A percentile compares a stretch with the other conserved stretches of the same genome.
These are phyloP conservation scores for Alopecurus myosuroides DNA, from an alignment of 176 grass and related monocot genomes.

Conservation along the genomic window DNA sequence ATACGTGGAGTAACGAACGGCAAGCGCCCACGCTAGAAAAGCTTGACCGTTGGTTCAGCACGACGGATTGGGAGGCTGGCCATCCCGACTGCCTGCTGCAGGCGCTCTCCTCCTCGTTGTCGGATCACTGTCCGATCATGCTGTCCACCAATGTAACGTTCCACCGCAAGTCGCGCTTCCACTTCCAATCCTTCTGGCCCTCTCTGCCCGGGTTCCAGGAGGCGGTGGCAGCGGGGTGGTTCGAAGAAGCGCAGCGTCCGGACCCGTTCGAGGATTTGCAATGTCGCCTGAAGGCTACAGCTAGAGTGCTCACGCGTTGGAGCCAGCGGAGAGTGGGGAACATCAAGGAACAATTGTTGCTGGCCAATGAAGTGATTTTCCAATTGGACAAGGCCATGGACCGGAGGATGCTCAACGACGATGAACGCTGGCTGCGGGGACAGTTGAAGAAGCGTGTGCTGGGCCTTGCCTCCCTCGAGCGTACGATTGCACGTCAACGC, in stretches of 20 bases:
- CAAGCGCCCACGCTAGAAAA: background rate
- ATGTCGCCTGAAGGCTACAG: background rate
- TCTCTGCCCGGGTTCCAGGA: background rate
- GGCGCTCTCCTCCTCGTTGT: background rate
- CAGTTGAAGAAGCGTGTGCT: too few species aligned
- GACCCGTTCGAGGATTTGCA: background rate
- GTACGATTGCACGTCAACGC: too few species aligned
- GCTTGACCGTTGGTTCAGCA: background rate
- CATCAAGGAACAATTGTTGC: too few species aligned
- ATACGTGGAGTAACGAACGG: background rate
- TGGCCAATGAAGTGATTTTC: too few species aligned
- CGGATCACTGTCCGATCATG: background rate
- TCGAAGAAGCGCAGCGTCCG: too few species aligned
- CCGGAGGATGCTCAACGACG: too few species aligned
- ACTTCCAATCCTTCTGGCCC: background rate
- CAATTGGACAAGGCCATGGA: too few species aligned
- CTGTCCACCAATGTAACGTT: background rate
- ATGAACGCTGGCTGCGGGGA: too few species aligned
- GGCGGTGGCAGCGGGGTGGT: background rate
- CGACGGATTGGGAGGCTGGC: background rate
- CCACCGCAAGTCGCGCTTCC: background rate
- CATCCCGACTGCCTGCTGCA: too few species aligned
- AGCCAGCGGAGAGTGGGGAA: background rate
- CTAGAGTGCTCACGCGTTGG: background rate
- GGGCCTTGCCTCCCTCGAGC: too few species aligned